A percentile compares a stretch with the other conserved stretches of the same genome.
Conservation (phyloP, 2,329 filamentous ascomycete species). For the Sporothrix inflata region DNA sequence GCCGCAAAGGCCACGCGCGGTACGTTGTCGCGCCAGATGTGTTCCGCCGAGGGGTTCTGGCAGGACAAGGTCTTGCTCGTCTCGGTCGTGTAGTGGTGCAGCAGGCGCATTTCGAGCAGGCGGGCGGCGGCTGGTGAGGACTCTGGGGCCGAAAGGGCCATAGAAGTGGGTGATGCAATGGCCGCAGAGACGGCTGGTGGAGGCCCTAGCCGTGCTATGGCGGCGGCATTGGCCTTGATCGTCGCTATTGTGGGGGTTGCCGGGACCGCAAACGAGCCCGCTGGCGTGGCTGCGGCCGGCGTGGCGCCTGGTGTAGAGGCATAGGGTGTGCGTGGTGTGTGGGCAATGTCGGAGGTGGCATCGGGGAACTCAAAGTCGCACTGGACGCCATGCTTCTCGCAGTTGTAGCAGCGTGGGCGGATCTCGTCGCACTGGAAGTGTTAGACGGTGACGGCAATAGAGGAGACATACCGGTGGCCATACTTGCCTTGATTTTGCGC, state of each 20-base stretch:
- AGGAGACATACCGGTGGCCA: not conserved
- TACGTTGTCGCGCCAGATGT: constrained; percentile 63
- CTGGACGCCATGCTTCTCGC: constrained; percentile 66
- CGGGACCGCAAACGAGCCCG: constrained; percentile 25
- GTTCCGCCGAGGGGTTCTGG: constrained; percentile 54
- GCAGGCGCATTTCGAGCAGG: constrained; percentile 63
- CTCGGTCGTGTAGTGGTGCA: constrained; percentile 66
- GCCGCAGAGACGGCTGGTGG: constrained; percentile 36
- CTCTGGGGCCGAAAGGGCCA: constrained; percentile 43
- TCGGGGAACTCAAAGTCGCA: constrained; percentile 66
- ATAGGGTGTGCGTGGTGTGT: constrained; percentile 31
- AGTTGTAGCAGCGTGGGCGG: constrained; percentile 68
- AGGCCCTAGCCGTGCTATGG: constrained; percentile 18
- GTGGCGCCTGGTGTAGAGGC: constrained; percentile 22
- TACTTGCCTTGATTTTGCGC: constrained; percentile 69
- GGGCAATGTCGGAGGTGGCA: constrained; percentile 48
- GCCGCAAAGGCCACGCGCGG: constrained; percentile 64
- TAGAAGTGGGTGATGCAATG: constrained; percentile 44
- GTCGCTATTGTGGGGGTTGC: constrained; percentile 34
- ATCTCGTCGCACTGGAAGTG: constrained; percentile 63
- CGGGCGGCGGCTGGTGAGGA: constrained; percentile 45
- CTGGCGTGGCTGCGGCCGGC: constrained; percentile 34
- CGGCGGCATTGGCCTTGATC: constrained; percentile 30
- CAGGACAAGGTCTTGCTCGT: constrained; percentile 64
- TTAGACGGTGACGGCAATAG: not conserved